Base-by-base conservation (phyloP, 2,329 filamentous ascomycete species). In the Verticillium klebahnii region DNA sequence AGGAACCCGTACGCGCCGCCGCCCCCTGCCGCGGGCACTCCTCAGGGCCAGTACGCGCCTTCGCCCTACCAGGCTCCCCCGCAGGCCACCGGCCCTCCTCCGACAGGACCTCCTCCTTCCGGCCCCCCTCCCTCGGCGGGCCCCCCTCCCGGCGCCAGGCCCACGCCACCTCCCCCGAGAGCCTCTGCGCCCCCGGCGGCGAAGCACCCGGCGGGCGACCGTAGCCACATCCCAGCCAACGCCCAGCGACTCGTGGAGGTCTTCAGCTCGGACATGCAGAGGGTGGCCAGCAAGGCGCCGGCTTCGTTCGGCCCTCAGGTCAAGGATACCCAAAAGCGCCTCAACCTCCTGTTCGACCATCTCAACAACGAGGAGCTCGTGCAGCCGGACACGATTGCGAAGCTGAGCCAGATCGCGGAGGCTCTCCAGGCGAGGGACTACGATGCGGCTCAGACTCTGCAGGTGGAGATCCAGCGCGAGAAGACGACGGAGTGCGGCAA, bases 311-410 rank as follows among this genome's bases (percentile, higher is more conserved):
- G 91, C 65, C 84, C 88, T 15, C 93, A 98, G 73, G 93, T 99
- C 23, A 91, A 92, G 69, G 95, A 98, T 73, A 95, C 93, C 2
- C 92, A 97, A 74, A 97, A 97, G 78, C 88, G 95, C 32, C 83
- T 99, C 63, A 91, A 91, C 69, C 88, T 97, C 58, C 81, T 99
- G n/a, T 98, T 97, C 73, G 94, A 99, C 72, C 93, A 97, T 74
- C 82, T 99, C 56, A 99, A 98, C 82, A 98, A 98, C 67, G 90
- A 93, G 71, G 93, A 98, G 71, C 81, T 97, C 50, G 82, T 98
- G 60, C 91, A 90, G 78, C 85, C 90, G 1, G 89, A 91, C 70
- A 97, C 90, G 0, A 85, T 93, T 58, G 81, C 85, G 64, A 82
- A 88, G 71, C 80, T 93, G 69, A 80, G 82, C 9, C 79, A 87